Evolutionary conservation across 495 filamentous ascomycete species (phyloP).

Genomic region (Chaetomidium leptoderma): DNA sequence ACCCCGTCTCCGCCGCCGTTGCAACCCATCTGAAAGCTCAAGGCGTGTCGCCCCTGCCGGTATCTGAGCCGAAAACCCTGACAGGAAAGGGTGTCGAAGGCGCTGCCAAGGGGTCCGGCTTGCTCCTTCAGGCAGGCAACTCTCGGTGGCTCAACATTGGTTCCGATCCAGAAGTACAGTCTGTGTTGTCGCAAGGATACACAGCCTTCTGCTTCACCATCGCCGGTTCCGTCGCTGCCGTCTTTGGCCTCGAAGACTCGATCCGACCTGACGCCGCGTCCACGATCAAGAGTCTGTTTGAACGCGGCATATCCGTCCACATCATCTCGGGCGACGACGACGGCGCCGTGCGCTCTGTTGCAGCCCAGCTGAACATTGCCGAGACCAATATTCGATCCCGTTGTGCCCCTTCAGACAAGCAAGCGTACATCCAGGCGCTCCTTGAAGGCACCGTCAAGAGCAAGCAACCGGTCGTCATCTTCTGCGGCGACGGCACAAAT

Average conservation of each 20-base stretch:
- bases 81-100: neutral
- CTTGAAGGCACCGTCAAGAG: neutral
- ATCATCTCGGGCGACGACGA: conserved; percentile 6
- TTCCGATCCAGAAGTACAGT: neutral
- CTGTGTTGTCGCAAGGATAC: neutral
- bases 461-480: neutral
- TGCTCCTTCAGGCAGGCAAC: neutral
- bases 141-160: neutral
- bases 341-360: neutral
- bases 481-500: conserved; percentile 2
- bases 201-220: conserved; percentile 1
- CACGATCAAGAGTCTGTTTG: neutral
- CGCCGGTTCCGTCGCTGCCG: neutral
- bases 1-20: neutral
- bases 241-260: neutral
- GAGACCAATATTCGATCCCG: neutral
- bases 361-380: neutral
- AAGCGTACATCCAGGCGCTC: neutral
- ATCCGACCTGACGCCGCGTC: neutral
- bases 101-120: neutral
- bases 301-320: neutral
- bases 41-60: neutral
- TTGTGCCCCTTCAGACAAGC: neutral
- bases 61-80: neutral
- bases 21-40: neutral